Evolutionary conservation across 2,329 filamentous ascomycete genomes (phyloP).

Genomic region (Aschersonia sp.): DNA sequence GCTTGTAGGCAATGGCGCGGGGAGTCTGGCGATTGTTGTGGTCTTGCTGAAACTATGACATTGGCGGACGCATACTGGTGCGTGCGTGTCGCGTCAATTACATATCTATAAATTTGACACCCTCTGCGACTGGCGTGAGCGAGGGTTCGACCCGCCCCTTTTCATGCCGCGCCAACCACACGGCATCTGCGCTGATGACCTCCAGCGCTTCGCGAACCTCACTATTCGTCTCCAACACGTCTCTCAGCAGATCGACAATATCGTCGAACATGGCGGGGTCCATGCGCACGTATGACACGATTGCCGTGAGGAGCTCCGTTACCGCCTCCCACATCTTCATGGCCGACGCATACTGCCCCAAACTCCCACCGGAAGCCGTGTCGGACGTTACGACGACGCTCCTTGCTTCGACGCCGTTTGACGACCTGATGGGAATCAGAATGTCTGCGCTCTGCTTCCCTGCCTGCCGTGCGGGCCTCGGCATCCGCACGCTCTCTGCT

Average conservation of each 20-base stretch:
- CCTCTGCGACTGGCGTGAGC: conserved; percentile 26
- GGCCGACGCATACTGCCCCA: conserved; percentile 46
- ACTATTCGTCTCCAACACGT: conserved; percentile 26
- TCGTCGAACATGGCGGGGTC: conserved; percentile 59
- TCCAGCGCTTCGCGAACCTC: conserved; percentile 45
- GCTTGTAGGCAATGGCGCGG: too few relatives aligned
- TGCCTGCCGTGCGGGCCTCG: background rate
- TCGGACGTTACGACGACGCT: conserved; percentile 3
- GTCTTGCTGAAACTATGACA: background rate
- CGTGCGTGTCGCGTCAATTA: conserved; percentile 1
- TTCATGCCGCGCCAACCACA: conserved; percentile 53
- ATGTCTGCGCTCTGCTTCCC: conserved; percentile 7
- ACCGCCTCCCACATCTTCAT: conserved; percentile 51
- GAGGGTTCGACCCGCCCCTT: conserved; percentile 22
- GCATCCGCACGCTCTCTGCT: conserved; percentile 11
- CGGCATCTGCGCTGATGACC: conserved; percentile 54
- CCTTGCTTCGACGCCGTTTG: conserved; percentile 8
- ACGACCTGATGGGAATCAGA: conserved; percentile 17
- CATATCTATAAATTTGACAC: conserved; percentile 22
- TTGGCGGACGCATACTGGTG: background rate
- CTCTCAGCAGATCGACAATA: conserved; percentile 46
- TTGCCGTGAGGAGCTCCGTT: conserved; percentile 39
- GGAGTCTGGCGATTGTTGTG: too few relatives aligned
- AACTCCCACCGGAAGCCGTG: conserved; percentile 15
- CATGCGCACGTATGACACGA: conserved; percentile 50